These are phyloP conservation scores for Penicillium pancosmium DNA, from an alignment of 495 filamentous ascomycete species.

Conservation along the genomic window DNA sequence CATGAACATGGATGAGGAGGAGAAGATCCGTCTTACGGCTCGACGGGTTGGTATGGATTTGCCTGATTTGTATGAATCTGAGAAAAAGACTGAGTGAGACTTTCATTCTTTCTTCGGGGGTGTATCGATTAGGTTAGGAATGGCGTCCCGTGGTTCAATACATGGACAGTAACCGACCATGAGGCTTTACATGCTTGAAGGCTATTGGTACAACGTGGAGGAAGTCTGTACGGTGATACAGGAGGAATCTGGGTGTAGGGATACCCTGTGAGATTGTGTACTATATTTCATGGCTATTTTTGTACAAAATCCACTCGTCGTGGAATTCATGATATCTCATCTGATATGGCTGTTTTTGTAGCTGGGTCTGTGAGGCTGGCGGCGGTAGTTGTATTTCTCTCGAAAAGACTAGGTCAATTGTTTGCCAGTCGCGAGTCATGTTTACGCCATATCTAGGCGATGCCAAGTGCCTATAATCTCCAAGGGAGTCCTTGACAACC, in stretches of 20 bases:
- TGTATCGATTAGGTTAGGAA: too few species aligned
- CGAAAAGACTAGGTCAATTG: not conserved
- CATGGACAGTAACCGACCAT: too few species aligned
- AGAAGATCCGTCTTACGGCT: constrained; percentile 79
- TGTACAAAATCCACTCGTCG: constrained; percentile 9
- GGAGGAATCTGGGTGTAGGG: not conserved
- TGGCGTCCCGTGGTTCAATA: too few species aligned
- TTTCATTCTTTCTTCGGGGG: not conserved
- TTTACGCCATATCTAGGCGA: too few species aligned
- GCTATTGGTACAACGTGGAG: not conserved
- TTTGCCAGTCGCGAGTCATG: too few species aligned
- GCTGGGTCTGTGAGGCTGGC: not conserved
- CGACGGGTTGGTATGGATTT: constrained; percentile 87
- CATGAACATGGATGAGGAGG: constrained; percentile 81
- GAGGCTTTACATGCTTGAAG: too few species aligned
- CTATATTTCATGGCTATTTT: constrained; percentile 5
- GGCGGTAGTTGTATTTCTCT: not conserved
- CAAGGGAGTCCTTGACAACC: too few species aligned
- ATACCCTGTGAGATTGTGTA: constrained; percentile 9
- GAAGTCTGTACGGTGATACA: not conserved
- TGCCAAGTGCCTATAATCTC: too few species aligned
- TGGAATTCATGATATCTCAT: not conserved
- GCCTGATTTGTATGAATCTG: constrained; percentile 47
- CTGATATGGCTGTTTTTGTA: not conserved
- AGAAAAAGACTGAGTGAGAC: constrained; percentile 10